A percentile compares a stretch with the other conserved stretches of the same genome.
Evolutionary conservation across 202 grass and related monocot species (phyloP).

Genomic region (Setaria viridis): DNA sequence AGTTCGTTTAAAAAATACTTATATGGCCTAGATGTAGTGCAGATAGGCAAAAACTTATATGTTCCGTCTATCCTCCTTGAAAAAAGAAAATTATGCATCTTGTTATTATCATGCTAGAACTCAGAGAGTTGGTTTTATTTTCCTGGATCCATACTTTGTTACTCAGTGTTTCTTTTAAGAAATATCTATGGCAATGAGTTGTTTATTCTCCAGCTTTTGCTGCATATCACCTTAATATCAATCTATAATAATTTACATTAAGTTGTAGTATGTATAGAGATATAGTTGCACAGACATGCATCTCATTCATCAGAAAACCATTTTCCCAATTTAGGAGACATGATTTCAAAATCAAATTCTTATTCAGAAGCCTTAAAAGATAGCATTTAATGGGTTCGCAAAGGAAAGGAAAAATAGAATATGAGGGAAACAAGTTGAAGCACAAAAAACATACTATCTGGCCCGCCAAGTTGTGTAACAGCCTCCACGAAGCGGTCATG

Average conservation of each 20-base stretch:
- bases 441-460: conserved; percentile 67
- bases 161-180: not conserved
- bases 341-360: not conserved
- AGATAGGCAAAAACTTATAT: not conserved
- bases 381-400: not conserved
- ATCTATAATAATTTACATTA: not conserved
- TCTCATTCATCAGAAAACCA: not conserved
- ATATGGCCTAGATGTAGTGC: not conserved
- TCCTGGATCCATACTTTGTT: not conserved
- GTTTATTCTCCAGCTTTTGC: not conserved
- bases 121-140: not conserved
- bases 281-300: not conserved
- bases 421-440: conserved; percentile 7
- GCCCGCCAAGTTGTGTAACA: conserved; percentile 82
- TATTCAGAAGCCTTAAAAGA: not conserved
- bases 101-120: not conserved
- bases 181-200: not conserved
- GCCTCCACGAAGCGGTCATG: conserved; percentile 83
- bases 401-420: not conserved
- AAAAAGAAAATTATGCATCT: not conserved
- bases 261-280: not conserved
- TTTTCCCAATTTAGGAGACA: not conserved
- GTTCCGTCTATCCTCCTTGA: not conserved
- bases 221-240: not conserved
- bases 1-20: not conserved